A percentile compares a stretch with the other conserved stretches of the same genome.
These are phyloP conservation scores for Penicillium lagena DNA, from an alignment of 495 filamentous ascomycete genomes.

Conservation along the genomic window DNA sequence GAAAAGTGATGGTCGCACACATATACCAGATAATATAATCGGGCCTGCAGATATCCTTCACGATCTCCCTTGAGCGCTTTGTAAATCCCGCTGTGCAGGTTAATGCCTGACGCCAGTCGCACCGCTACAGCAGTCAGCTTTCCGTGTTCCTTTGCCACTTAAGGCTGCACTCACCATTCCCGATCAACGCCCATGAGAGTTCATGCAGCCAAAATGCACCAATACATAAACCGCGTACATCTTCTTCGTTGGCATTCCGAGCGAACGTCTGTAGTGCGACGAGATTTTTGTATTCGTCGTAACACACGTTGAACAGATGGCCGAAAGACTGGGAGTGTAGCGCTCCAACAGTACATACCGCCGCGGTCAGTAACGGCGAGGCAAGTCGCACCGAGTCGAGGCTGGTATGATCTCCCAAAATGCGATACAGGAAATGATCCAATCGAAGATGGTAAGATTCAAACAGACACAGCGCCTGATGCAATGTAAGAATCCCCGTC, in stretches of 20 bases:
- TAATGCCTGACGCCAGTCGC: constrained; percentile 19
- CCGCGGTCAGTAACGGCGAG: constrained; percentile 25
- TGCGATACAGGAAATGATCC: constrained; percentile 31
- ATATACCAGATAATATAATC: constrained; percentile 30
- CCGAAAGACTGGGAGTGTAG: constrained; percentile 20
- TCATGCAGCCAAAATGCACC: constrained; percentile 32
- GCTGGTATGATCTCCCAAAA: constrained; percentile 22
- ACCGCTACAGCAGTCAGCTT: constrained; percentile 20
- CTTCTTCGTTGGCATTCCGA: constrained; percentile 15
- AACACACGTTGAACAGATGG: constrained; percentile 22
- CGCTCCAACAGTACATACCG: constrained; percentile 26
- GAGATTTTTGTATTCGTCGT: constrained; percentile 17
- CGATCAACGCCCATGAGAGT: constrained; percentile 23
- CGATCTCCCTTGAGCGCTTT: constrained; percentile 22
- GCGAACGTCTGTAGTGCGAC: constrained; percentile 16
- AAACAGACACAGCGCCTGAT: constrained; percentile 16
- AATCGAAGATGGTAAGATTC: constrained; percentile 24
- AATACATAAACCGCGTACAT: constrained; percentile 26
- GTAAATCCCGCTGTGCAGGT: constrained; percentile 25
- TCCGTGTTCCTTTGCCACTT: not conserved
- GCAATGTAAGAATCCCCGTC: constrained; percentile 9
- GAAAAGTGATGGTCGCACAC: constrained; percentile 34
- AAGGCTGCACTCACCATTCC: constrained; percentile 13
- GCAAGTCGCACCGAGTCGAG: constrained; percentile 15
- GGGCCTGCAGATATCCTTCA: constrained; percentile 18